Conservation (phyloP, 2,329 filamentous ascomycete species). For the Didymella exigua region DNA sequence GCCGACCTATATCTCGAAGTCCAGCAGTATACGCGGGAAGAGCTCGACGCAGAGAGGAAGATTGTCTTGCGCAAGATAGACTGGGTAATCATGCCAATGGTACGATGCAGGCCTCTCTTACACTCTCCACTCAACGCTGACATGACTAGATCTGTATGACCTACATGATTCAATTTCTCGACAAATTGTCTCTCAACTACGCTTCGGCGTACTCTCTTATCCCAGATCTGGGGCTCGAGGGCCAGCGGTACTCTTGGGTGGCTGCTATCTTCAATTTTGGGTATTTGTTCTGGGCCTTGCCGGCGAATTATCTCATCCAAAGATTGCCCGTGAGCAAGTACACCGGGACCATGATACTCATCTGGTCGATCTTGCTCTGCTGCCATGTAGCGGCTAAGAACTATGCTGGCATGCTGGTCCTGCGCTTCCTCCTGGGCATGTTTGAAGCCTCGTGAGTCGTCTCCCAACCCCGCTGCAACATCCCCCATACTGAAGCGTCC, state of each 20-base stretch:
- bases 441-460: slow-evolving; percentile 38
- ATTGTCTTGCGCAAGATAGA: slow-evolving; percentile 53
- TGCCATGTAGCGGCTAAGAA: slow-evolving; percentile 49
- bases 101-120: slow-evolving; percentile 19
- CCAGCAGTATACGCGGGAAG: slow-evolving; percentile 51
- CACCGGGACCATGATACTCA: slow-evolving; percentile 45
- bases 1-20: slow-evolving; percentile 55
- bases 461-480: not conserved
- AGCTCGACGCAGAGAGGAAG: slow-evolving; percentile 52
- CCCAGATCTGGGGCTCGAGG: slow-evolving; percentile 44
- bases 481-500: not conserved
- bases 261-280: slow-evolving; percentile 54
- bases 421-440: slow-evolving; percentile 46
- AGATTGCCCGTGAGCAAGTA: slow-evolving; percentile 46
- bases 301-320: slow-evolving; percentile 49
- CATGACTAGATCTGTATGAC: slow-evolving; percentile 45
- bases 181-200: slow-evolving; percentile 51
- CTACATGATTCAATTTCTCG: slow-evolving; percentile 57
- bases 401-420: slow-evolving; percentile 43
- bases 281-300: slow-evolving; percentile 51
- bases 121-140: not conserved
- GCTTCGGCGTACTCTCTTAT: slow-evolving; percentile 48
- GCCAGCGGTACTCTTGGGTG: slow-evolving; percentile 50
- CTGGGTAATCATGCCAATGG: slow-evolving; percentile 56
- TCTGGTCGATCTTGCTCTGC: slow-evolving; percentile 55